Conservation (phyloP, 345 rosid species). For the Syzygium oleosum region DNA sequence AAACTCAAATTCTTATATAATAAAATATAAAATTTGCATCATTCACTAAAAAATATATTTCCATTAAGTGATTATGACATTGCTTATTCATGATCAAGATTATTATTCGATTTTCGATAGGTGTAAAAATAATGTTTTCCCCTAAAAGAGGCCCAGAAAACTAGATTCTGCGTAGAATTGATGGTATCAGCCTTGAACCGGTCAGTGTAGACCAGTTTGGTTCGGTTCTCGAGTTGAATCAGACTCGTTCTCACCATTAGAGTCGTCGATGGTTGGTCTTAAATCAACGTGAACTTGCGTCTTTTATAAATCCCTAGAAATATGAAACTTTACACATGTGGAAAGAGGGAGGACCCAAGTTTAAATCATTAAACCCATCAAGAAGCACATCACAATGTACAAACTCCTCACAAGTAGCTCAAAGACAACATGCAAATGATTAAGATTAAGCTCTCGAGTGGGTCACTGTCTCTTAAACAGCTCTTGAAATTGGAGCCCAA, state of each 20-base stretch:
- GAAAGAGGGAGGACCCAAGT: neutral
- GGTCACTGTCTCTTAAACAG: neutral
- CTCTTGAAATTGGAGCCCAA: slow-evolving; percentile 13
- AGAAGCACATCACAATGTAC: neutral
- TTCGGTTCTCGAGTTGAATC: neutral
- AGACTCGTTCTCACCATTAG: accelerated
- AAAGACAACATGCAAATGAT: neutral
- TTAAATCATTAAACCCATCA: neutral
- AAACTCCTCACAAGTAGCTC: neutral
- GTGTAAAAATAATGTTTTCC: neutral
- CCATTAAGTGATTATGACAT: neutral
- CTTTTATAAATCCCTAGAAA: neutral
- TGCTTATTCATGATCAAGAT: neutral
- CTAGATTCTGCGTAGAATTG: neutral
- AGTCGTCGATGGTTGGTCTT: accelerated
- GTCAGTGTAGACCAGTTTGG: neutral
- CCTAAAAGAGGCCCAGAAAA: neutral
- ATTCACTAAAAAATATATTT: neutral
- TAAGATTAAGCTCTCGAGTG: neutral
- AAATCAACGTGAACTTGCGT: neutral
- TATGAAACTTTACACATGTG: neutral
- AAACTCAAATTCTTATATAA: neutral
- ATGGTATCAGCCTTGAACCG: accelerated
- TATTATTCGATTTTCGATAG: neutral
- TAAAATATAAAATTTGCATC: neutral